Base-by-base conservation (phyloP, 768 basidiomycete species). In the Russula lepida region DNA sequence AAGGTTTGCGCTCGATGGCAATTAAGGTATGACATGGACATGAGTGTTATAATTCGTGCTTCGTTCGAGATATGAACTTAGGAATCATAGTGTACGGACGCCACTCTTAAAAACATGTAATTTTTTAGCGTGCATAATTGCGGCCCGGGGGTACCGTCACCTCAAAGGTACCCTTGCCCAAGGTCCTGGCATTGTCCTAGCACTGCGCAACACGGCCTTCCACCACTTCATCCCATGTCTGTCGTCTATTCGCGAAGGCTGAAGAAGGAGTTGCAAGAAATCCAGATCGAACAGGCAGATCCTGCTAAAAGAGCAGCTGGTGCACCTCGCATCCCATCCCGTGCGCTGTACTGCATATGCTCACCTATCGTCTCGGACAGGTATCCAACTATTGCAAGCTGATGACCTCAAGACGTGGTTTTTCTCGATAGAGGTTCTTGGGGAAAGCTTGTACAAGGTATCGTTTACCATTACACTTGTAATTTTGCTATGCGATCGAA, bases 401-500 rank as follows among this genome's bases (percentile, higher is more conserved):
- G 88, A 92, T 56, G 84, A 92, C 74, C 85, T 92, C 67, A 73
- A 79, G 64, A 84, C 79, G 30, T 94, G 92, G 92, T 72, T 78
- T 68, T 84, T 94, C 69, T 80, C 84, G 3, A 83, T 94, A 69
- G 84, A 90, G 71, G 86, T 93, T 55, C 80, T 92, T 77, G 92
- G 92, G 25, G 88, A 94, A 58, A 88, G 85, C 46, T 70, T 87
- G 64, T 95, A 90, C 75, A 70, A 83, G 76, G 92, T 86, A 67
- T 56, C 43, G 17, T 32, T 23, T 25, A 9, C 41, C 41, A n/a
- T 17, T 23, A 49, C 52, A 2, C 54, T 39, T 32, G 37, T 52
- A 8, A n/a, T 41, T 44, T 48, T 23, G 32, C 37, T 33, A 21
- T 37, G 27, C 59, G 46, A 54, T 55, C 53, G 35, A 54, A 32